These are phyloP conservation scores for Infundibulicybe gibba DNA, from an alignment of 768 basidiomycete species.

Conservation along the genomic window DNA sequence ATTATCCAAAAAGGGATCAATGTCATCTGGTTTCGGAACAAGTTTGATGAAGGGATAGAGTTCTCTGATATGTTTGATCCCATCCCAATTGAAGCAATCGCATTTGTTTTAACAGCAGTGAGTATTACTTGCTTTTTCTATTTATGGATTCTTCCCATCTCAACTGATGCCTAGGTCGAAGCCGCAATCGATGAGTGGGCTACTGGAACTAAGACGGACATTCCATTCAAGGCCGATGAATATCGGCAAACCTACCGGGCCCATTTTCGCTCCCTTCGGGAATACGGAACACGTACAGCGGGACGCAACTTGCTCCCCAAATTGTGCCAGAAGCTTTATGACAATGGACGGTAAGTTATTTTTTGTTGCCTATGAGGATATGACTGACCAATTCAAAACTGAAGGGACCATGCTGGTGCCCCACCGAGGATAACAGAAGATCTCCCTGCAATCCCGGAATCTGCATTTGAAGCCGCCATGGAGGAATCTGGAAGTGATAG, in stretches of 20 bases:
- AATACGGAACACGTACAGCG: not conserved
- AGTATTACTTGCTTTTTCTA: not conserved
- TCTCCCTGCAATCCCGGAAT: not conserved
- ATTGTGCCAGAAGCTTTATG: constrained; percentile 1
- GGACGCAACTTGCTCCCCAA: not conserved
- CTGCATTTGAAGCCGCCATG: not conserved
- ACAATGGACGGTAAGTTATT: constrained; percentile 2
- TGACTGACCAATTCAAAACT: not conserved
- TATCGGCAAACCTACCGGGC: not conserved
- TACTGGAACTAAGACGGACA: not conserved
- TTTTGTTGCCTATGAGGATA: not conserved
- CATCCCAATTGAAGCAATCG: constrained; percentile 6
- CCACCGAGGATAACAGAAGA: not conserved
- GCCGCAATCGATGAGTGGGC: constrained; percentile 5
- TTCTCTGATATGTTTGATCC: constrained; percentile 18
- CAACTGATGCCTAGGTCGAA: constrained; percentile 1
- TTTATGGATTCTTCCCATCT: constrained; percentile 4
- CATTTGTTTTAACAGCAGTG: constrained; percentile 8
- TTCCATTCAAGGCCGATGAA: constrained; percentile 2
- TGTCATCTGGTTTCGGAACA: constrained; percentile 20
- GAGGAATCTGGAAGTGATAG: not conserved
- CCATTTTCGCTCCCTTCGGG: not conserved
- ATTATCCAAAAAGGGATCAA: constrained; percentile 20
- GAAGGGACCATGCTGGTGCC: not conserved
- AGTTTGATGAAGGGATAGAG: constrained; percentile 17